Evolutionary conservation across 352 stramenopile species (phyloP).

Genomic region (Globisporangium barbulae): DNA sequence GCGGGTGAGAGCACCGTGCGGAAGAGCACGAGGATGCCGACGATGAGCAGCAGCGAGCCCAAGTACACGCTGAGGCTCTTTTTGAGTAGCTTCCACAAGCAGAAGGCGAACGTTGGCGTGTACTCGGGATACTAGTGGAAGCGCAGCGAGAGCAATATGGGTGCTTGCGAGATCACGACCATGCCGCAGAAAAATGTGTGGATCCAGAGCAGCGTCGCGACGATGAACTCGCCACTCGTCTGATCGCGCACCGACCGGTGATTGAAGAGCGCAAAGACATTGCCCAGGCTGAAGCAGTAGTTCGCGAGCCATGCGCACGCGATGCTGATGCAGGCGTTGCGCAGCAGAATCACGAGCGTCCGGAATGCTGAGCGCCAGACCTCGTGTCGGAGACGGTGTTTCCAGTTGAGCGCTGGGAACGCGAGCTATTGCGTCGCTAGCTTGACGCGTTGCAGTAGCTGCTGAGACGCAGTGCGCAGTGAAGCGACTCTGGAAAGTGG

Average conservation of each 20-base stretch:
- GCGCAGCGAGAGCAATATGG: constrained; percentile 22
- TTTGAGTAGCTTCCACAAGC: constrained; percentile 12
- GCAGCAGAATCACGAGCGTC: constrained; percentile 13
- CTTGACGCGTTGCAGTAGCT: background rate
- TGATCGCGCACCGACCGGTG: constrained; percentile 17
- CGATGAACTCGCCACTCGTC: constrained; percentile 13
- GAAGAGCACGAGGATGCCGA: background rate
- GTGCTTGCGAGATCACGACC: constrained; percentile 24
- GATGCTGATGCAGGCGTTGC: constrained; percentile 25
- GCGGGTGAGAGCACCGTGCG: background rate
- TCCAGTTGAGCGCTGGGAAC: background rate
- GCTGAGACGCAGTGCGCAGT: background rate
- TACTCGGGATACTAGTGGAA: constrained; percentile 18
- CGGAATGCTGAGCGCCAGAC: background rate
- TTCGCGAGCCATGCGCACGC: constrained; percentile 25
- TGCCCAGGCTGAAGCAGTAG: constrained; percentile 25
- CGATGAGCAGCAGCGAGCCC: background rate
- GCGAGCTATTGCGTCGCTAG: background rate
- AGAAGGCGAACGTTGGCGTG: constrained; percentile 16
- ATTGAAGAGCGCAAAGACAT: constrained; percentile 23
- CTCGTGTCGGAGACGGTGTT: background rate
- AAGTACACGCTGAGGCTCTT: background rate
- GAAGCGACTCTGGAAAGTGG: background rate
- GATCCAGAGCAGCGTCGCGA: constrained; percentile 29
- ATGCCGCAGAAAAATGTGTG: constrained; percentile 21